Evolutionary conservation across 345 rosid genomes (phyloP).

Genomic region (Diplotaxis tenuifolia): DNA sequence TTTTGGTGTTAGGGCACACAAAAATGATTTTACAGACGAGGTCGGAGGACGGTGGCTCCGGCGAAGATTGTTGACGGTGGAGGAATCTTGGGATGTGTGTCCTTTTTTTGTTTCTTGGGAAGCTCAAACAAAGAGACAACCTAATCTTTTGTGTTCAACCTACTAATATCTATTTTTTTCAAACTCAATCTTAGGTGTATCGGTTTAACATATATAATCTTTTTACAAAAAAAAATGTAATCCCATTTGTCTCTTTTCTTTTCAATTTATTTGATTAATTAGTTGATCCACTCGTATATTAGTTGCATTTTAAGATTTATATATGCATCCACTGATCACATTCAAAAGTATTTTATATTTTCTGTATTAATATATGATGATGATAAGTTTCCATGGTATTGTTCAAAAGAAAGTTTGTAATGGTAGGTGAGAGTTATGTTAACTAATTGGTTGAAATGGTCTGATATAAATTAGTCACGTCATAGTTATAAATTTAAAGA

Average conservation of each 20-base stretch:
- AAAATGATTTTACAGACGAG: background rate
- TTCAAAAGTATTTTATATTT: slow-evolving; percentile 17
- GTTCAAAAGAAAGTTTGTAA: background rate
- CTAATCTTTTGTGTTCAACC: slow-evolving; percentile 43
- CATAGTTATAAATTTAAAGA: slow-evolving; percentile 26
- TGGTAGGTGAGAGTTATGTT: slow-evolving; percentile 26
- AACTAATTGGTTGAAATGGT: slow-evolving; percentile 7
- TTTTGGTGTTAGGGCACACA: slow-evolving; percentile 29
- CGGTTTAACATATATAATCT: slow-evolving; percentile 38
- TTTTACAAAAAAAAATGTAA: too few species aligned
- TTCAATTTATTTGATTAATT: background rate
- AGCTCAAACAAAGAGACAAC: slow-evolving; percentile 38
- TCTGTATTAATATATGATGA: slow-evolving; percentile 6
- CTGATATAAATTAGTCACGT: slow-evolving; percentile 25
- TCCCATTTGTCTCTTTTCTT: slow-evolving; percentile 18
- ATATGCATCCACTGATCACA: slow-evolving; percentile 24
- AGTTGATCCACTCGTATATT: slow-evolving; percentile 18
- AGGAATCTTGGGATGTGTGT: slow-evolving; percentile 34
- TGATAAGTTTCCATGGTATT: slow-evolving; percentile 7
- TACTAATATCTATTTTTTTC: slow-evolving; percentile 32
- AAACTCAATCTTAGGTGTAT: slow-evolving; percentile 35
- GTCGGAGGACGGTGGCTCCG: slow-evolving; percentile 30
- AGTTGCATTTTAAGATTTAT: slow-evolving; percentile 22
- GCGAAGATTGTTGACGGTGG: slow-evolving; percentile 23
- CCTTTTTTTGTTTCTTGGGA: slow-evolving; percentile 33